Base-by-base conservation (phyloP, 768 basidiomycete genomes). In the Termitomyces sp. region DNA sequence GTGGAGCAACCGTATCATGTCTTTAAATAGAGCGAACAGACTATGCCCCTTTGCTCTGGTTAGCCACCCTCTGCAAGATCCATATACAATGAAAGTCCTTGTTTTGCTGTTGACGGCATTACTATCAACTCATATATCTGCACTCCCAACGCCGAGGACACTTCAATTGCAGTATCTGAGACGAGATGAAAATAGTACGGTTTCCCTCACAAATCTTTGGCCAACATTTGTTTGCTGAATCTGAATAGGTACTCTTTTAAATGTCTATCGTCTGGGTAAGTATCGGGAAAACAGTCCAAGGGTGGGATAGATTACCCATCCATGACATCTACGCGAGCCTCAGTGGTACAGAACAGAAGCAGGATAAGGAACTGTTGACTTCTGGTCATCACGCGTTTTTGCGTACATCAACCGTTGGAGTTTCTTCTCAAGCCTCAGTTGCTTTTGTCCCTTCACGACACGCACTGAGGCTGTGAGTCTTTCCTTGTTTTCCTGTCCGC, bases 321-420 rank as follows among this genome's bases (percentile, higher is more conserved):
- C 96, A 98, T 98, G 59, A 98, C 86, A 77, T 98, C 94, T 97
- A 60, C 29, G 51, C 50, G 18, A 59, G 37, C 42, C 47, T 52
- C 55, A 60, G 60, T 61, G 42, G 52, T 36, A 47, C 10, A 6
- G 3, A 6, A 48, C 52, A 13, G 33, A 44, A n/a, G 22, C 57
- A 20, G 22, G 3, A 29, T 9, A 2, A 16, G 18, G 16, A n/a
- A n/a, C n/a, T n/a, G n/a, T n/a, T n/a, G n/a, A n/a, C n/a, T n/a
- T n/a, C n/a, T n/a, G n/a, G n/a, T n/a, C n/a, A n/a, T n/a, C n/a
- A n/a, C n/a, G n/a, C n/a, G n/a, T n/a, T n/a, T n/a, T n/a, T n/a
- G n/a, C n/a, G n/a, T n/a, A n/a, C n/a, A n/a, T n/a, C n/a, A n/a
- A n/a, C n/a, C n/a, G n/a, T n/a, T n/a, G n/a, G n/a, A n/a, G n/a